phyloP scores from a whole-genome alignment of 148 eudicot genomes.

The Arbutus unedo region DNA sequence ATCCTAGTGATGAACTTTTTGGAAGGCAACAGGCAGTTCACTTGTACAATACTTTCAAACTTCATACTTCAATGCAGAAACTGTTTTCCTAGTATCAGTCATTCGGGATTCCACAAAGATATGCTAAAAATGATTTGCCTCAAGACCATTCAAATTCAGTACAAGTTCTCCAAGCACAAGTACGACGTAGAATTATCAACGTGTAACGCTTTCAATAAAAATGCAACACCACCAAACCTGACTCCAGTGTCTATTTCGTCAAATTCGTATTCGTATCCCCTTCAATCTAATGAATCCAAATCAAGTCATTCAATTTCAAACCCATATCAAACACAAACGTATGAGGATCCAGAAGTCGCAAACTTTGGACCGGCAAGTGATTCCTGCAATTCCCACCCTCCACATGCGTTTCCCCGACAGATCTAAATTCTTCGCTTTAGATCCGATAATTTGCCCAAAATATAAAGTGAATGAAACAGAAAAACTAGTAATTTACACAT shows the following conservation, averaged over 20 bases:
- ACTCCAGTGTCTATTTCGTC: background rate
- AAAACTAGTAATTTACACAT: background rate
- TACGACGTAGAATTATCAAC: background rate
- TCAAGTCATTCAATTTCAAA: background rate
- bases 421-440: background rate
- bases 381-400: background rate
- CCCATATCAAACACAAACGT: background rate
- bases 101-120: background rate
- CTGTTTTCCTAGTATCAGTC: no score
- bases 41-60: no score
- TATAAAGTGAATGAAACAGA: background rate
- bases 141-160: background rate
- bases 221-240: background rate
- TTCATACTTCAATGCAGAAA: no score
- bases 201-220: background rate
- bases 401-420: background rate
- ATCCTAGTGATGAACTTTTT: no score
- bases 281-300: background rate
- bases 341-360: no score
- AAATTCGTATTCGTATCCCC: background rate
- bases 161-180: background rate
- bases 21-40: no score
- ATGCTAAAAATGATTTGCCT: background rate
- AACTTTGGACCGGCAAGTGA: background rate
- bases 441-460: background rate